Evolutionary conservation across 2,329 filamentous ascomycete species (phyloP), one percentile per base, ranked within the genome.

Genomic region (Berkeleyomyces basicola): DNA sequence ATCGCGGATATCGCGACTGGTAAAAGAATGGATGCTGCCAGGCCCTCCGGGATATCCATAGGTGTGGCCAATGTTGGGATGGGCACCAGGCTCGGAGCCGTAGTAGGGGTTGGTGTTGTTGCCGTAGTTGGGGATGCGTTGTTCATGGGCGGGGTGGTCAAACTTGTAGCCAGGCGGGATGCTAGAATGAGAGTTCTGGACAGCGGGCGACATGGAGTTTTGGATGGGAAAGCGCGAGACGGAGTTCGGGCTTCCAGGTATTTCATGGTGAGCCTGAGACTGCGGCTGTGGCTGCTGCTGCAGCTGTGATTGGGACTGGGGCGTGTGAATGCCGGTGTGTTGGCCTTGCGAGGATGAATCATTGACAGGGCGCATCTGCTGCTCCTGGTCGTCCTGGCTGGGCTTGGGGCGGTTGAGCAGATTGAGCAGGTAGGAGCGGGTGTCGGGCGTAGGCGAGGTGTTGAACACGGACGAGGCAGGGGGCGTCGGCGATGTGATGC

Each of bases 371-470:
- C 70, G 60, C 61, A 74, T 68, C 4, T 73, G 63, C 61, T 65
- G 63, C 36, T 46, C 40, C 66, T 74, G 73, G 66, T 75, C 74
- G 57, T 84, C 81, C 58, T 75, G 82, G 64, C 78, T 77, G 10
- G 83, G 82, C 74, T 86, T 90, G 61, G 87, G 84, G 58, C 87
- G 85, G 70, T 90, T 93, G 66, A 99, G 80, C 64, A 97, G 78
- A 68, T 89, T 87, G 66, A 97, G 82, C 58, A 99, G 78, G 70
- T 93, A 88, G 66, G 92, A 85, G 72, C 95, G 88, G 3, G 90
- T 88, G 71, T 90, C 86, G 57, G 83, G 79, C 31, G 80, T 74
- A 61, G 82, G 80, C 51, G 80, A 76, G 42, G 76, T 75, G 36
- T 76, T 73, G 66, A 73, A 76, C 74, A 79, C 81, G 46, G 74